A percentile compares a stretch with the other conserved stretches of the same genome.
These are phyloP conservation scores for Kingdonia uniflora DNA, from an alignment of 164 flowering plant genomes.

Conservation along the genomic window DNA sequence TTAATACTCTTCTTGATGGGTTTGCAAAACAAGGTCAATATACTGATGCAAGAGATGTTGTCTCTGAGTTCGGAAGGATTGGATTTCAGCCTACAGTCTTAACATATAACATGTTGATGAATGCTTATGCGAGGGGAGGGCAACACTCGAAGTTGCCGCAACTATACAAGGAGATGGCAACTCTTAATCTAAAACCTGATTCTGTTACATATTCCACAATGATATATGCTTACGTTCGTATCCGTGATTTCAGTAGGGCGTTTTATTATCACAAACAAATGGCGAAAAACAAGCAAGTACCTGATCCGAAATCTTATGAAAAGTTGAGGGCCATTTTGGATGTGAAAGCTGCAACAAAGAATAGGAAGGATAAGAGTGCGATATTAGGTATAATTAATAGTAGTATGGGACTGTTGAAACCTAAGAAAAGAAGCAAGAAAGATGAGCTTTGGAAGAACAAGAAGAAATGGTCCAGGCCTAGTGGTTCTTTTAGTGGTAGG, in stretches of 20 bases:
- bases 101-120: slow-evolving; percentile 91
- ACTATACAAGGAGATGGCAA: slow-evolving; percentile 77
- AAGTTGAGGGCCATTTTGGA: slow-evolving; percentile 72
- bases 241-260: slow-evolving; percentile 84
- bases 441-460: slow-evolving; percentile 91
- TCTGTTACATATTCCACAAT: slow-evolving; percentile 75
- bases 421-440: slow-evolving; percentile 52
- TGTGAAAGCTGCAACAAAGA: slow-evolving; percentile 59
- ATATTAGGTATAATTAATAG: slow-evolving; percentile 74
- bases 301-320: slow-evolving; percentile 63
- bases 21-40: slow-evolving; percentile 89
- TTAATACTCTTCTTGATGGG: slow-evolving; percentile 78
- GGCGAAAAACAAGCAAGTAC: slow-evolving; percentile 70
- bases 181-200: slow-evolving; percentile 69
- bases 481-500: slow-evolving; percentile 1
- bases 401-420: too few species aligned
- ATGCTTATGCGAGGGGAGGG: slow-evolving; percentile 94
- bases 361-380: slow-evolving; percentile 71
- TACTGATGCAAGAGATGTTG: slow-evolving; percentile 72
- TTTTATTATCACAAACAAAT: slow-evolving; percentile 82
- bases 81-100: slow-evolving; percentile 72
- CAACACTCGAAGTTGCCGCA: slow-evolving; percentile 74
- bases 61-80: slow-evolving; percentile 66
- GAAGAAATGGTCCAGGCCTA: slow-evolving; percentile 20
- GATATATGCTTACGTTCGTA: slow-evolving; percentile 86